phyloP scores from a whole-genome alignment of 2,329 filamentous ascomycete genomes.

The Didymella pomorum region DNA sequence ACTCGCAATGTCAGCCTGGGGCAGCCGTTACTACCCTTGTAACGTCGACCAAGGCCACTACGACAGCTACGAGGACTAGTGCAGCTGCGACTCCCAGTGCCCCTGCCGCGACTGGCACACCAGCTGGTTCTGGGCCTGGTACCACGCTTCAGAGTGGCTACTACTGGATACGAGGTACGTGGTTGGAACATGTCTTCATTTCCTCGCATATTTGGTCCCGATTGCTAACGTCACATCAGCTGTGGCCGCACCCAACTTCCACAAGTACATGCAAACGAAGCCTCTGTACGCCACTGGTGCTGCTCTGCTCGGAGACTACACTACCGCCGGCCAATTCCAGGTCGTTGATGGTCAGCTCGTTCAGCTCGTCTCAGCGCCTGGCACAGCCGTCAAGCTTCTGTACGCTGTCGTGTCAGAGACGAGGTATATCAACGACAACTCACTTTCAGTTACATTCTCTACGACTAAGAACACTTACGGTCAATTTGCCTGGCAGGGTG shows the following conservation, averaged over 20 bases:
- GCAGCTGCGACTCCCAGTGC: constrained; percentile 21
- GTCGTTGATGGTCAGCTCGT: constrained; percentile 65
- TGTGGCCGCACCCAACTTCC: constrained; percentile 64
- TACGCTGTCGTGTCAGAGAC: constrained; percentile 43
- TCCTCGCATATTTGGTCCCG: no score
- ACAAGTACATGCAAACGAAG: constrained; percentile 52
- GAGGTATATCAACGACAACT: constrained; percentile 44
- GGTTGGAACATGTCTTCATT: neutral
- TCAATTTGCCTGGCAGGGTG: constrained; percentile 65
- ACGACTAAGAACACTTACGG: constrained; percentile 63
- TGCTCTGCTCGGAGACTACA: constrained; percentile 61
- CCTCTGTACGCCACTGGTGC: constrained; percentile 53
- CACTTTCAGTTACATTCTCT: constrained; percentile 62
- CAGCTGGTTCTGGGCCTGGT: constrained; percentile 50
- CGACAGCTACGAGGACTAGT: constrained; percentile 19
- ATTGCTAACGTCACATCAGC: constrained; percentile 39
- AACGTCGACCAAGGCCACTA: constrained; percentile 22
- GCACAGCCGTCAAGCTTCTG: constrained; percentile 54
- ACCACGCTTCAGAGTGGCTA: constrained; percentile 60
- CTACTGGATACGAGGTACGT: constrained; percentile 61
- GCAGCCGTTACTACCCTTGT: constrained; percentile 27
- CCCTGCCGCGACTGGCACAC: constrained; percentile 34
- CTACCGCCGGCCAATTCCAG: constrained; percentile 66
- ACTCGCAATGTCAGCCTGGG: constrained; percentile 54
- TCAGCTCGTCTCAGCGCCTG: constrained; percentile 59